phyloP scores from a whole-genome alignment of 805 yeast genomes.

The Scheffersomyces lignosus region DNA sequence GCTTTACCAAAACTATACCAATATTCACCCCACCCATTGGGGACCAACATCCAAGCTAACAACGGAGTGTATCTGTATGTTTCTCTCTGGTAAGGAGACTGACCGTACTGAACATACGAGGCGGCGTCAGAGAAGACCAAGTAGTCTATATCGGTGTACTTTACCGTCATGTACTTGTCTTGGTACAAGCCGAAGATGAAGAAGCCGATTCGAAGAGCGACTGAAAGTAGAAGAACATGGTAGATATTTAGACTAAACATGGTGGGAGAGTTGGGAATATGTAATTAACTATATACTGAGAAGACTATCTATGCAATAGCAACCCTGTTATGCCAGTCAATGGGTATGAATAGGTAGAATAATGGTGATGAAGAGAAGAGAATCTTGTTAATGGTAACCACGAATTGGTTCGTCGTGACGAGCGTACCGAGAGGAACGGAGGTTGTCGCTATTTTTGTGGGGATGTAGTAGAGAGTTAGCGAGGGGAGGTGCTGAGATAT shows the following conservation, averaged over 20 bases:
- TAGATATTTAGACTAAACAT: conserved; percentile 2
- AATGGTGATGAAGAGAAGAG: no score
- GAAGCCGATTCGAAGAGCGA: conserved; percentile 55
- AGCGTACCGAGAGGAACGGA: no score
- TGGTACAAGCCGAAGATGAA: conserved; percentile 83
- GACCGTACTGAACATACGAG: conserved; percentile 54
- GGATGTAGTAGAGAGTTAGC: no score
- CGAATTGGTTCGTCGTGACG: no score
- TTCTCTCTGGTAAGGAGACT: conserved; percentile 78
- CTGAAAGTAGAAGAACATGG: conserved; percentile 12
- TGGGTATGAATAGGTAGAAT: no score
- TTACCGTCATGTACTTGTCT: conserved; percentile 73
- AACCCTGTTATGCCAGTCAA: no score
- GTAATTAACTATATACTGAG: background rate
- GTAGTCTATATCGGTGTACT: conserved; percentile 94
- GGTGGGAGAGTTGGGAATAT: background rate
- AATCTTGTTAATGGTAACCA: no score
- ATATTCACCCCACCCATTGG: conserved; percentile 50
- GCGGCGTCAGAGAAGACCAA: conserved; percentile 94
- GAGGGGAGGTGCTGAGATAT: no score
- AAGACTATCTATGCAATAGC: no score
- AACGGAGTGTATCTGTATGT: conserved; percentile 94
- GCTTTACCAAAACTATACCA: conserved; percentile 72
- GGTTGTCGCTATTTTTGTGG: no score
- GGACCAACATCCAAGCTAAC: conserved; percentile 77